These are phyloP conservation scores for Pestalotiopsis sp. DNA, from an alignment of 2,329 filamentous ascomycete genomes.

Conservation along the genomic window DNA sequence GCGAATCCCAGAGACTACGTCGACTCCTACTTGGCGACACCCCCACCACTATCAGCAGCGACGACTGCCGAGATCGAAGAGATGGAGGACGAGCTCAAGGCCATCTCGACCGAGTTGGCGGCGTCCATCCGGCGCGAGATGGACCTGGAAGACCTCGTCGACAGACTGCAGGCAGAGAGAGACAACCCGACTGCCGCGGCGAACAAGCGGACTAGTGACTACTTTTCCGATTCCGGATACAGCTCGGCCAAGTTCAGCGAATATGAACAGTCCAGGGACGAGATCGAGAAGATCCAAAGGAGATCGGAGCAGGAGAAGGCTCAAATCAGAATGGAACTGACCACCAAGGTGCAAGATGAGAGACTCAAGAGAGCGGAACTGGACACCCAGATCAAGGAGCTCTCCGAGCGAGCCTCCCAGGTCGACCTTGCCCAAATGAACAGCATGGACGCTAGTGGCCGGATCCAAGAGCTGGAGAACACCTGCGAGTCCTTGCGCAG, in stretches of 20 bases:
- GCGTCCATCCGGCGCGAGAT: constrained; percentile 93
- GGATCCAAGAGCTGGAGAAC: constrained; percentile 77
- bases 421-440: constrained; percentile 58
- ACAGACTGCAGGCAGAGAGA: constrained; percentile 80
- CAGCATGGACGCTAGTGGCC: constrained; percentile 57
- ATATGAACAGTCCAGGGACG: constrained; percentile 63
- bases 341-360: constrained; percentile 86
- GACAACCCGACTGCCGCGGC: constrained; percentile 59
- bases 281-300: constrained; percentile 81
- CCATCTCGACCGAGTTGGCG: constrained; percentile 91
- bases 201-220: constrained; percentile 84
- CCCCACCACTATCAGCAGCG: constrained; percentile 41
- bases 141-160: constrained; percentile 92
- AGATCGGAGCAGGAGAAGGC: constrained; percentile 90
- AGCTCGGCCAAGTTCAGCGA: constrained; percentile 81
- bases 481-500: constrained; percentile 82
- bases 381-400: constrained; percentile 80
- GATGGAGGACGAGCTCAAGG: constrained; percentile 91
- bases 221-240: constrained; percentile 94
- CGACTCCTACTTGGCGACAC: constrained; percentile 55
- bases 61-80: constrained; percentile 70
- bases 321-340: constrained; percentile 80
- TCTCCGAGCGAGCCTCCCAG: constrained; percentile 78
- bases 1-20: constrained; percentile 50
- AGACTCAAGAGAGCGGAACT: constrained; percentile 73